A percentile compares a stretch with the other conserved stretches of the same genome.
These are phyloP conservation scores for Stachybotrys chartarum DNA, from an alignment of 2,329 filamentous ascomycete genomes.

Conservation along the genomic window DNA sequence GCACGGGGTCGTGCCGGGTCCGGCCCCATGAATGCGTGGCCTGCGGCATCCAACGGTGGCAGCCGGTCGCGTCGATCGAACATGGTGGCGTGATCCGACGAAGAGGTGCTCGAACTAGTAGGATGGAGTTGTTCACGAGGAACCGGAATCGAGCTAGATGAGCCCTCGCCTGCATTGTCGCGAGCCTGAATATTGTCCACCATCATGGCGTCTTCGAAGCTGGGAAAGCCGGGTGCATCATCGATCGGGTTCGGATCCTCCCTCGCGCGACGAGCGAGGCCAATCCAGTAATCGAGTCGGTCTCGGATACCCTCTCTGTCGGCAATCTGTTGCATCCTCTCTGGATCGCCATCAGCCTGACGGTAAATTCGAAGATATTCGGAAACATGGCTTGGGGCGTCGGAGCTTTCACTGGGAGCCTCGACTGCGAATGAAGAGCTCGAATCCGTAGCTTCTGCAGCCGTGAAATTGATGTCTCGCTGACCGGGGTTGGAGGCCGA, in stretches of 20 bases:
- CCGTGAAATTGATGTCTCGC: not conserved
- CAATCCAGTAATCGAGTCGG: conserved; percentile 52
- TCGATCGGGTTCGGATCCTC: conserved; percentile 8
- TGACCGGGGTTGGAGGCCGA: not conserved
- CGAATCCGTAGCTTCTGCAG: not conserved
- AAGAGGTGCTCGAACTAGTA: not conserved
- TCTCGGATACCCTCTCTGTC: conserved; percentile 52
- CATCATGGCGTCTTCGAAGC: no score
- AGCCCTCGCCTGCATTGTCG: not conserved
- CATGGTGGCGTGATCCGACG: not conserved
- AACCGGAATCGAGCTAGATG: not conserved
- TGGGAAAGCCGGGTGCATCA: not conserved
- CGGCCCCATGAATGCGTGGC: not conserved
- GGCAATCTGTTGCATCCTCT: conserved; percentile 53
- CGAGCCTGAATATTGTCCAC: no score
- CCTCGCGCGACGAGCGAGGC: conserved; percentile 33
- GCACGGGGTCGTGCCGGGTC: conserved; percentile 38
- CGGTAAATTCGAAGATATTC: conserved; percentile 48
- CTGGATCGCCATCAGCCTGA: conserved; percentile 51
- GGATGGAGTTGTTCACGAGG: no score
- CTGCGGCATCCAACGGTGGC: not conserved
- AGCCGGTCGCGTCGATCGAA: not conserved
- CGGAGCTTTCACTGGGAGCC: not conserved
- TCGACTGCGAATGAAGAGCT: not conserved
- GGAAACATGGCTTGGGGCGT: conserved; percentile 14